Base-by-base conservation (phyloP, 2,329 filamentous ascomycete genomes). In the Rhynchosporium graminicola region DNA sequence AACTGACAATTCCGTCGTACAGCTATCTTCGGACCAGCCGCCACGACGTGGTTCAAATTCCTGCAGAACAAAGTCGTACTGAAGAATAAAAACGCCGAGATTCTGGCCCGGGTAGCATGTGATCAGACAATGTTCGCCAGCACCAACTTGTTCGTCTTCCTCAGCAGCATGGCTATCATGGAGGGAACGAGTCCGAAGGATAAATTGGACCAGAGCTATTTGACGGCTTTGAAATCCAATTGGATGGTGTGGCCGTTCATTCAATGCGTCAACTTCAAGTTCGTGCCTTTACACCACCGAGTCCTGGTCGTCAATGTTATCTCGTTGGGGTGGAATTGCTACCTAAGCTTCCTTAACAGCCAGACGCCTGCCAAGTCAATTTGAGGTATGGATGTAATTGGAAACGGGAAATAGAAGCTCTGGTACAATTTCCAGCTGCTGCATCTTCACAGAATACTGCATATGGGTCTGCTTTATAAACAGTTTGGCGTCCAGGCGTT, bases 291-390 rank as follows among this genome's bases (percentile, higher is more conserved):
- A 65, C 82, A 90, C 70, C 83, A 88, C 71, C 77, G 87, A 58
- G 85, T 91, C n/a, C 72, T 91, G 68, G 80, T 90, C 12, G 88
- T 91, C 43, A 91, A 91, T 73, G 76, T 90, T 48, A 79, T 91
- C 43, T 86, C 83, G 64, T 77, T 90, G 69, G 87, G 86, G 40
- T 77, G 76, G 76, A 77, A 77, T 66, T 77, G 76, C 57, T 77
- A 77, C 55, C 63, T 77, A 40, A 77, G 76, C 64, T 75, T 61
- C 54, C 42, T 64, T n/a, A 64, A 64, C 56, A 67, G 59, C 45
- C 54, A 64, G 47, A 54, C 57, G 38, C 29, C 36, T 51, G 40
- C 28, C n/a, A 58, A 48, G 15, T 48, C 31, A 46, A 5, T 2
- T 31, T 33, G 36, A 36, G 31, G 26, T 9, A 43, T 31, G 31